Evolutionary conservation across 805 yeast species (phyloP).

Genomic region (Kluyveromyces aestuarii): DNA sequence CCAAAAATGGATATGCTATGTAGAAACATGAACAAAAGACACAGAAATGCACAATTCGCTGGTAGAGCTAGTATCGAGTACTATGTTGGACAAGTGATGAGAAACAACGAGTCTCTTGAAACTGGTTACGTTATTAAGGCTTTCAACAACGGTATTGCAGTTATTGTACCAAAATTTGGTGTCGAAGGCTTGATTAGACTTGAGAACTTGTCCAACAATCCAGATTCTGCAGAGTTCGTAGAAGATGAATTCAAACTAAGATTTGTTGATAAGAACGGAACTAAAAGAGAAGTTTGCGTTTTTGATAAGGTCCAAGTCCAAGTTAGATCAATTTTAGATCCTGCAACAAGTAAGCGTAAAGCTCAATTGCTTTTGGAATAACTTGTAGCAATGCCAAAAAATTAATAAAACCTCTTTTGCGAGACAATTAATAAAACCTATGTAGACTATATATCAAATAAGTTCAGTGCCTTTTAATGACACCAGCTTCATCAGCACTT

Average conservation of each 20-base stretch:
- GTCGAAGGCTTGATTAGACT: conserved; percentile 86
- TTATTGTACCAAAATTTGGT: conserved; percentile 90
- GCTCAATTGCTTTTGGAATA: conserved; percentile 63
- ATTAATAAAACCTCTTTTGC: background rate
- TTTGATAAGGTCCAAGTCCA: conserved; percentile 82
- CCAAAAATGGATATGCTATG: conserved; percentile 82
- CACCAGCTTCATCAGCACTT: conserved; percentile 76
- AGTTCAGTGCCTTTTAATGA: conserved; percentile 69
- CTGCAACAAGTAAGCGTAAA: conserved; percentile 83
- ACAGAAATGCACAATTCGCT: conserved; percentile 97
- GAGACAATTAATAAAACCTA: background rate
- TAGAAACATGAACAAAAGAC: conserved; percentile 84
- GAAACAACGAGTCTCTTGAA: conserved; percentile 66
- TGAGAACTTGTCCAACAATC: conserved; percentile 61
- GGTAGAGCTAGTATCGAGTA: conserved; percentile 97
- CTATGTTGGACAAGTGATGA: conserved; percentile 96
- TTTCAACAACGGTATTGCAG: conserved; percentile 90
- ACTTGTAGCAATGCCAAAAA: background rate
- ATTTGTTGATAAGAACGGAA: conserved; percentile 41
- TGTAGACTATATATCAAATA: background rate
- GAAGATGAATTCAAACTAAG: conserved; percentile 69
- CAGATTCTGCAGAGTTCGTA: conserved; percentile 52
- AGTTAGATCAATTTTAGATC: conserved; percentile 75
- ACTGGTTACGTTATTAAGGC: conserved; percentile 90
- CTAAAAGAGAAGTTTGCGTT: conserved; percentile 46